Percentiles rank a stretch among this genome's conserved stretches.
Conservation (phyloP, 352 stramenopile species). For the Saprolegnia diclina region DNA sequence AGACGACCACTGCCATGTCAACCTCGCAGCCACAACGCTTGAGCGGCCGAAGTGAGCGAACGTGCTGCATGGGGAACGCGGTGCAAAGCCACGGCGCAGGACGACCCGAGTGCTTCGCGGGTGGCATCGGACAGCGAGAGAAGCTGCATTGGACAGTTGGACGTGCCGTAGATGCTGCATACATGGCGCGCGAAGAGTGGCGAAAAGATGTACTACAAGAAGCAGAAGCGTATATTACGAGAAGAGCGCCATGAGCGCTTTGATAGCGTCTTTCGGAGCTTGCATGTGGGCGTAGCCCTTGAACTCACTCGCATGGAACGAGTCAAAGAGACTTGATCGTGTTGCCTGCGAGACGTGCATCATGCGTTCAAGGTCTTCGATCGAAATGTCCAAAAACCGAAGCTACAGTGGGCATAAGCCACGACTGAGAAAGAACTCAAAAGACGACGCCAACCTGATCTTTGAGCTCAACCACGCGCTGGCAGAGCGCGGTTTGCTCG, state of each 20-base stretch:
- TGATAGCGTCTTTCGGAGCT: slow-evolving; percentile 50
- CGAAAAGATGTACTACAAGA: not conserved
- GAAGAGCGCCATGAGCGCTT: slow-evolving; percentile 26
- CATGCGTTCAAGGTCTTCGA: slow-evolving; percentile 24
- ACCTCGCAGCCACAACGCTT: no score
- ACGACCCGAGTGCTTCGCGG: no score
- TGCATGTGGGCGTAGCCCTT: slow-evolving; percentile 61
- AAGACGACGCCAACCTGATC: not conserved
- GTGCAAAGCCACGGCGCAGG: no score
- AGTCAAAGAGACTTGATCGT: slow-evolving; percentile 45
- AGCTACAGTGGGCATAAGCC: not conserved
- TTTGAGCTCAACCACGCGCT: slow-evolving; percentile 14
- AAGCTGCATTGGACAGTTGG: no score
- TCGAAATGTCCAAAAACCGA: slow-evolving; percentile 16
- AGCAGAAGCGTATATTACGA: not conserved
- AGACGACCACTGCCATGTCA: no score
- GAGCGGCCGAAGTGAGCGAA: no score
- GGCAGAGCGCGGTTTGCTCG: slow-evolving; percentile 6
- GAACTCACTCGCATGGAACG: slow-evolving; percentile 73
- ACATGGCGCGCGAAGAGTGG: no score
- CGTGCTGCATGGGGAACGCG: no score
- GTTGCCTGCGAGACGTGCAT: slow-evolving; percentile 16
- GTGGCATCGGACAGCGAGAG: no score
- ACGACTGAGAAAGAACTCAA: not conserved
- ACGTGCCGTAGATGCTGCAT: no score